Percentiles rank a stretch among this genome's conserved stretches.
These are phyloP conservation scores for Colletotrichum sidae DNA, from an alignment of 2,329 filamentous ascomycete genomes.

Conservation along the genomic window DNA sequence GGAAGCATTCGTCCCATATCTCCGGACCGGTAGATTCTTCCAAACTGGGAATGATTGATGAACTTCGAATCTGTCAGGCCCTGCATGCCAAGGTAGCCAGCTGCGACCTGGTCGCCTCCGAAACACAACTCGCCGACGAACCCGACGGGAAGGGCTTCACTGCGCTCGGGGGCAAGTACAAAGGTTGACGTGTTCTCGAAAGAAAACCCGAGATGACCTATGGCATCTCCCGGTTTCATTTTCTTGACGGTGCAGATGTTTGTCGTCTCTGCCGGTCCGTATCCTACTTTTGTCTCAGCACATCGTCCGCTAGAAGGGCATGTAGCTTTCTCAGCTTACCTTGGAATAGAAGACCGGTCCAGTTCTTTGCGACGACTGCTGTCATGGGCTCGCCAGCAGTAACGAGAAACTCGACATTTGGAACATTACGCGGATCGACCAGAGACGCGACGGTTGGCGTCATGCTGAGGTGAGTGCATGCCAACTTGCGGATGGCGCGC, in stretches of 20 bases:
- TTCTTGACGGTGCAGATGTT: constrained; percentile 85
- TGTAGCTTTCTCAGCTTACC: constrained; percentile 51
- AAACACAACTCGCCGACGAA: constrained; percentile 88
- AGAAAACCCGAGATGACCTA: constrained; percentile 81
- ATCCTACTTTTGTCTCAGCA: constrained; percentile 55
- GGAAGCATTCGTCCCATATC: constrained; percentile 84
- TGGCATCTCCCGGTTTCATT: constrained; percentile 67
- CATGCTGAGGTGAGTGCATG: constrained; percentile 83
- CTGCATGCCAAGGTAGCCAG: constrained; percentile 77
- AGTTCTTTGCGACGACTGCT: constrained; percentile 74
- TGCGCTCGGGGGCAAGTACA: constrained; percentile 61
- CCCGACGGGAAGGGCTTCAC: constrained; percentile 73
- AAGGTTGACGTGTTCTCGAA: constrained; percentile 82
- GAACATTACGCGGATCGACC: constrained; percentile 76
- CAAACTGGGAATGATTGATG: constrained; percentile 74
- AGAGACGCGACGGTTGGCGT: constrained; percentile 87
- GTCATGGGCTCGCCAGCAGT: constrained; percentile 87
- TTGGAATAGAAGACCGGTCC: constrained; percentile 79
- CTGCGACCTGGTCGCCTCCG: constrained; percentile 83
- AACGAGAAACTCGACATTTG: constrained; percentile 79
- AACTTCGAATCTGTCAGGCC: constrained; percentile 75
- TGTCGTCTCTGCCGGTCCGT: constrained; percentile 87
- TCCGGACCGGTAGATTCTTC: constrained; percentile 83
- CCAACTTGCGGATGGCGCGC: constrained; percentile 69
- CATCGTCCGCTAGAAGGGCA: not conserved